phyloP scores from a whole-genome alignment of 257 asterid species.

The Solanum lycopersicoides region DNA sequence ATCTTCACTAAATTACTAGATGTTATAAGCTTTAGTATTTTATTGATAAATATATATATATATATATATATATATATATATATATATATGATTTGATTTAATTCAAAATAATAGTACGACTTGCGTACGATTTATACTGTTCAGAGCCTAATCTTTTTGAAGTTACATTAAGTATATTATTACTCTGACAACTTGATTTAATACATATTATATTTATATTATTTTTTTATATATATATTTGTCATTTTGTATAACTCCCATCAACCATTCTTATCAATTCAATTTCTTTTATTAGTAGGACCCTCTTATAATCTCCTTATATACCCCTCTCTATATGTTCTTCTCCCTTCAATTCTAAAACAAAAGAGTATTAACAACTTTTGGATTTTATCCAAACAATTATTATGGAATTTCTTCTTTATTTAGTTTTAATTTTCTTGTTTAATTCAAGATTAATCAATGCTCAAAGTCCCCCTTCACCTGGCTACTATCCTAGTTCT shows the following conservation, averaged over 20 bases:
- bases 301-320: slow-evolving; percentile 31
- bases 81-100: not conserved
- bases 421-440: slow-evolving; percentile 19
- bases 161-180: too few relatives aligned
- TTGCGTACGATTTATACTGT: too few relatives aligned
- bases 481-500: slow-evolving; percentile 72
- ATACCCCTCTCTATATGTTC: slow-evolving; percentile 13
- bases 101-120: too few relatives aligned
- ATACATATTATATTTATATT: too few relatives aligned
- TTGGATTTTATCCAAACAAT: not conserved
- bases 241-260: not conserved
- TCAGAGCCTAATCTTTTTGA: too few relatives aligned
- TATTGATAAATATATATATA: not conserved
- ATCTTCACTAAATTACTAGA: not conserved
- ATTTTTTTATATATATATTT: not conserved
- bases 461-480: slow-evolving; percentile 72
- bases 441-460: slow-evolving; percentile 23
- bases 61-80: too few relatives aligned
- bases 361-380: not conserved
- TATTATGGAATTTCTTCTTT: slow-evolving; percentile 34
- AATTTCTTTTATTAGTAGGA: slow-evolving; percentile 8
- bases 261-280: not conserved
- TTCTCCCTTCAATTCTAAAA: not conserved
- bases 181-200: not conserved
- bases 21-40: not conserved